Evolutionary conservation across 805 yeast species (phyloP).

Genomic region (Saccharomycopsis oosterbeekiorum): DNA sequence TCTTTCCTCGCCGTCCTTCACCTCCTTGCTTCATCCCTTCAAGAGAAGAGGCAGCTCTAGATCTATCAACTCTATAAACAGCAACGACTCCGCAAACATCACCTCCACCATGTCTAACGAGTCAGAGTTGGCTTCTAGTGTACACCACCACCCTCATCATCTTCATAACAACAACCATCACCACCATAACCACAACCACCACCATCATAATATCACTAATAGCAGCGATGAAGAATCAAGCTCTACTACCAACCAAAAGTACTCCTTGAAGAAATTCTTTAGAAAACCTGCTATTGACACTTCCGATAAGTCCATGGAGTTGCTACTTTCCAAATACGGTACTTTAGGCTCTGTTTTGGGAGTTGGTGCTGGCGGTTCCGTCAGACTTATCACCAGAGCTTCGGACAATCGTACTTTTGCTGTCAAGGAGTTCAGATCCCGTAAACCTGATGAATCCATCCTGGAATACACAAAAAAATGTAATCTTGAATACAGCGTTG

Average conservation of each 20-base stretch:
- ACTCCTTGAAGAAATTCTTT: conserved; percentile 50
- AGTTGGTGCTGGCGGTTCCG: conserved; percentile 85
- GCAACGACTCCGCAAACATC: neutral
- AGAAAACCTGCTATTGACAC: conserved; percentile 28
- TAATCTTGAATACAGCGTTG: conserved; percentile 83
- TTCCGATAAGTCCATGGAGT: conserved; percentile 31
- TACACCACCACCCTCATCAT: neutral
- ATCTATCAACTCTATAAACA: neutral
- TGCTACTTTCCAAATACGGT: conserved; percentile 53
- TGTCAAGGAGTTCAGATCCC: conserved; percentile 70
- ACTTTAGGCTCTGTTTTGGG: conserved; percentile 67
- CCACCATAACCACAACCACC: neutral
- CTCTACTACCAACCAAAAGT: neutral
- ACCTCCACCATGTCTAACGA: neutral
- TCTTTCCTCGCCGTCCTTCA: neutral
- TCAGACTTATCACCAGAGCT: conserved; percentile 58
- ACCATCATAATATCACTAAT: conserved; percentile 1
- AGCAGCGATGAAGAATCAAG: conserved; percentile 38
- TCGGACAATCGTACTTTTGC: conserved; percentile 68
- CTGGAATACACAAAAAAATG: conserved; percentile 80
- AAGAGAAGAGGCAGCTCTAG: neutral
- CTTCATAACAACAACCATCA: neutral
- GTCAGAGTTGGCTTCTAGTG: neutral
- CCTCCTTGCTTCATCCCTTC: neutral
- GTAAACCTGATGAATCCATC: conserved; percentile 57